Conservation (phyloP, 2,329 filamentous ascomycete species). For the Stagonosporopsis chrysanthemi region DNA sequence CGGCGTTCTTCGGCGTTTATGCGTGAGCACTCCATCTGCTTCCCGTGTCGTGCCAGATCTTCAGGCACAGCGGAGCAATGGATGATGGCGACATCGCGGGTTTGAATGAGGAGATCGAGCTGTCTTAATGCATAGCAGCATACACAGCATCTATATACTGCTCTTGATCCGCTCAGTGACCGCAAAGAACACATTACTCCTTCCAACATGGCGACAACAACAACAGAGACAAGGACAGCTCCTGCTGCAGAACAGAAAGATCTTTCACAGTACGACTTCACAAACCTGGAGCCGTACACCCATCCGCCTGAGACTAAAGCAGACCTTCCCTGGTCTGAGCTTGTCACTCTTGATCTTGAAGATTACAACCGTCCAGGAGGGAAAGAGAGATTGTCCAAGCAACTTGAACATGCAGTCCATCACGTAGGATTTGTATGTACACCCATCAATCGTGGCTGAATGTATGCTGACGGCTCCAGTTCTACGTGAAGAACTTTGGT, state of each 20-base stretch:
- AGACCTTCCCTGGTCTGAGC: constrained; percentile 61
- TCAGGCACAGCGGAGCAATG: not conserved
- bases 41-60: not conserved
- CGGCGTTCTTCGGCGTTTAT: constrained; percentile 2
- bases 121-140: not conserved
- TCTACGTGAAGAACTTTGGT: constrained; percentile 68
- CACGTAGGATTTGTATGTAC: constrained; percentile 52
- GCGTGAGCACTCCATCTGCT: not conserved
- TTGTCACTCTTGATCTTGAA: constrained; percentile 65
- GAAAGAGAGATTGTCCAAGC: constrained; percentile 61
- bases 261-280: constrained; percentile 42
- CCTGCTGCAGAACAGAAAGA: constrained; percentile 16
- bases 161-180: not conserved
- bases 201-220: constrained; percentile 31
- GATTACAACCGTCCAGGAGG: constrained; percentile 63
- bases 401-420: constrained; percentile 63
- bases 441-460: not conserved
- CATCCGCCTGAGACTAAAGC: constrained; percentile 59
- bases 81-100: constrained; percentile 6
- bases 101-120: not conserved
- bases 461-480: constrained; percentile 52
- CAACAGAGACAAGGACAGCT: constrained; percentile 18
- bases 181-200: not conserved
- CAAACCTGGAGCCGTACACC: constrained; percentile 48
- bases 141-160: not conserved